These are phyloP conservation scores for Spatholobus suberectus DNA, from an alignment of 306 rosid genomes.

Conservation along the genomic window DNA sequence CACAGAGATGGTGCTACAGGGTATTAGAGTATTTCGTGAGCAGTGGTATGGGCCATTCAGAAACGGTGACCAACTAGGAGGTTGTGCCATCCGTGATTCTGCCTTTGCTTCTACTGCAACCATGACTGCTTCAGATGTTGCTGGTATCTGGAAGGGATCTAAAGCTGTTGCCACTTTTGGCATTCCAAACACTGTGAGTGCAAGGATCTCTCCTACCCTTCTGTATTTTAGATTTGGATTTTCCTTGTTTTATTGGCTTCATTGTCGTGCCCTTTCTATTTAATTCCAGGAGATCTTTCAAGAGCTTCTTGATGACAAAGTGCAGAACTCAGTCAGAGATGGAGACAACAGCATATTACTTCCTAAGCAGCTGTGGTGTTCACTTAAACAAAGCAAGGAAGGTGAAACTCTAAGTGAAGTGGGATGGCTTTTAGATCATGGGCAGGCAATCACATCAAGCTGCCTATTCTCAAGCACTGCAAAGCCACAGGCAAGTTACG, in stretches of 20 bases:
- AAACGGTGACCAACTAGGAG: conserved; percentile 96
- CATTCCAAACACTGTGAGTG: conserved; percentile 62
- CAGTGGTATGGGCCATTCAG: conserved; percentile 99
- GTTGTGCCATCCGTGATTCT: conserved; percentile 88
- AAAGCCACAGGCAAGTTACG: conserved; percentile 69
- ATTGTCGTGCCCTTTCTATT: conserved; percentile 13
- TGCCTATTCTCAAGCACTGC: conserved; percentile 74
- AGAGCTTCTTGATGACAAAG: conserved; percentile 52
- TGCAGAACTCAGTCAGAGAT: conserved; percentile 58
- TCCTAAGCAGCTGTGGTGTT: conserved; percentile 95
- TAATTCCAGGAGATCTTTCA: conserved; percentile 55
- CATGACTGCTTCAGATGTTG: conserved; percentile 64
- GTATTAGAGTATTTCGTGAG: conserved; percentile 74
- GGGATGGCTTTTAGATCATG: conserved; percentile 87
- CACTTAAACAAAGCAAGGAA: conserved; percentile 57
- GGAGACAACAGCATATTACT: conserved; percentile 67
- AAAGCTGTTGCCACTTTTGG: conserved; percentile 56
- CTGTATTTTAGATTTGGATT: not conserved
- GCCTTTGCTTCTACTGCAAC: conserved; percentile 84
- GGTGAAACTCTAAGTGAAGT: conserved; percentile 73
- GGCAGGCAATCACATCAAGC: conserved; percentile 75
- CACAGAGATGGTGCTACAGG: conserved; percentile 54
- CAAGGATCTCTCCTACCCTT: conserved; percentile 25
- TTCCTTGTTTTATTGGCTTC: conserved; percentile 10
- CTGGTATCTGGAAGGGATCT: conserved; percentile 80